Evolutionary conservation across 1,284 basidiomycete species (phyloP).

Genomic region (Melampsora abietis-canadensis): DNA sequence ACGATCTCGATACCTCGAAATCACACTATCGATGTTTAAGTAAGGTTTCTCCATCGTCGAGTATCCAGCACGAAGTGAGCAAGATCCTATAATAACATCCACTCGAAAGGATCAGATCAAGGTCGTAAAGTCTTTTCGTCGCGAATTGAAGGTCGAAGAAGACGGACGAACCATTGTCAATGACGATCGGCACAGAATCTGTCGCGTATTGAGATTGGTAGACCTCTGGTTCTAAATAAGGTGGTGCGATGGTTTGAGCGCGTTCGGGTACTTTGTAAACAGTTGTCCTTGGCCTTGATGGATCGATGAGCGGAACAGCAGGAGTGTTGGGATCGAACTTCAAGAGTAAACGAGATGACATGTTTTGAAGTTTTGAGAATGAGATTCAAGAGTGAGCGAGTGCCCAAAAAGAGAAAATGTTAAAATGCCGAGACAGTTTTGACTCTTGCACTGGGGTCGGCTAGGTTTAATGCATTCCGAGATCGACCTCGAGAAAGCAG

Average conservation of each 20-base stretch:
- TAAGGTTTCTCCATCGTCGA: conserved; percentile 53
- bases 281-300: conserved; percentile 20
- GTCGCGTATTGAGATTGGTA: conserved; percentile 23
- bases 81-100: conserved; percentile 60
- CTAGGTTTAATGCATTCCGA: too few species aligned
- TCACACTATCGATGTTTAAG: conserved; percentile 67
- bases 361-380: neutral
- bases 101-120: neutral
- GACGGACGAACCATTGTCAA: conserved; percentile 70
- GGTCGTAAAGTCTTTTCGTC: neutral
- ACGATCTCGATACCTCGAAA: conserved; percentile 82
- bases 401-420: neutral
- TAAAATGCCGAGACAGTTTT: too few species aligned
- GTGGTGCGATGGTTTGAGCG: conserved; percentile 10
- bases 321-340: conserved; percentile 29
- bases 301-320: conserved; percentile 28
- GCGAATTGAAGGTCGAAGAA: neutral
- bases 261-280: conserved; percentile 41
- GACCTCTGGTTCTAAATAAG: conserved; percentile 19
- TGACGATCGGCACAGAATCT: conserved; percentile 64
- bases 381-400: neutral
- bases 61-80: conserved; percentile 85
- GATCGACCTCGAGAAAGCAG: too few species aligned
- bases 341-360: conserved; percentile 7
- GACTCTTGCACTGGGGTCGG: too few species aligned